These are phyloP conservation scores for Paecilomyces formosus DNA, from an alignment of 2,329 filamentous ascomycete genomes.

Conservation along the genomic window DNA sequence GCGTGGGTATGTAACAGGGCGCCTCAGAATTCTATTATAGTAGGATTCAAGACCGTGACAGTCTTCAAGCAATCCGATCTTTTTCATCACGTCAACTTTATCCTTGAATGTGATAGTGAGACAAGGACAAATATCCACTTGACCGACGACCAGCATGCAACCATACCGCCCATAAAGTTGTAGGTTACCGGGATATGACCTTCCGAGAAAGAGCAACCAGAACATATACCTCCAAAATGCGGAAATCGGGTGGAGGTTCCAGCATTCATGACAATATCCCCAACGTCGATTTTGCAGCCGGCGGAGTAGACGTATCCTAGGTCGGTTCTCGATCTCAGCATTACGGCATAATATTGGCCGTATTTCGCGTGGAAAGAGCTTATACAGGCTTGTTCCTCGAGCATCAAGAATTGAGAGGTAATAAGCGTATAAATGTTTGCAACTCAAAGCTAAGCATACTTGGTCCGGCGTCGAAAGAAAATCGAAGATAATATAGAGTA, in stretches of 20 bases:
- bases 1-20: neutral
- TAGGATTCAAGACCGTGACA: neutral
- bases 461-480: neutral
- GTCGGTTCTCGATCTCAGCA: neutral
- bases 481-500: neutral
- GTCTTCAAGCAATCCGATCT: neutral
- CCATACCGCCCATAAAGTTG: neutral
- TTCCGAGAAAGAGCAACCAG: neutral
- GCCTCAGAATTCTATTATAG: neutral
- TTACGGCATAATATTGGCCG: neutral
- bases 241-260: neutral
- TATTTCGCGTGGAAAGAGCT: neutral
- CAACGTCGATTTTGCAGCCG: neutral
- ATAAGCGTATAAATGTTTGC: neutral
- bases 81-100: neutral
- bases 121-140: neutral
- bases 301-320: neutral
- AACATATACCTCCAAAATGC: neutral
- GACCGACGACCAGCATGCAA: neutral
- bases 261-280: neutral
- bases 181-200: neutral
- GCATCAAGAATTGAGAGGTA: neutral
- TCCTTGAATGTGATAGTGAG: conserved; percentile 6
- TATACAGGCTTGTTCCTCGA: neutral
- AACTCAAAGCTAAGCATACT: neutral